A percentile compares a stretch with the other conserved stretches of the same genome.
Conservation (phyloP, 148 eudicot genomes). For the Dianthus caryophyllus region DNA sequence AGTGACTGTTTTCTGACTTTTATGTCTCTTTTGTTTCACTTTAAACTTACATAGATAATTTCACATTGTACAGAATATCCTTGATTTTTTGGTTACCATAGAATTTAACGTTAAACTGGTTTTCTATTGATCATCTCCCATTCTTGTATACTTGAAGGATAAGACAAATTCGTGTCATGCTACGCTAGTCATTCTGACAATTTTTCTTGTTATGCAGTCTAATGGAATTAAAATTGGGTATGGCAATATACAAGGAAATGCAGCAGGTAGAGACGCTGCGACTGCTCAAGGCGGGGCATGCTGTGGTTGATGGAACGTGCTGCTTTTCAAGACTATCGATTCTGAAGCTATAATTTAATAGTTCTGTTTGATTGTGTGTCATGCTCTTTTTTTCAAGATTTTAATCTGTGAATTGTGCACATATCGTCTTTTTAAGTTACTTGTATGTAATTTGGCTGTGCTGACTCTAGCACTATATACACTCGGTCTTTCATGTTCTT, state of each 20-base stretch:
- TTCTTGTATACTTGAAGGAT: too few relatives aligned
- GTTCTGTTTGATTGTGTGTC: not conserved
- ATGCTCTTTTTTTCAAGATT: not conserved
- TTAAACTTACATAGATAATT: too few relatives aligned
- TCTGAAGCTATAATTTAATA: not conserved
- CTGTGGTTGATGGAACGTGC: not conserved
- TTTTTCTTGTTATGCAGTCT: constrained; percentile 43
- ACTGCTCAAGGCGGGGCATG: constrained; percentile 58
- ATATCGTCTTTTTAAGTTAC: constrained; percentile 8
- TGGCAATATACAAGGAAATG: constrained; percentile 76
- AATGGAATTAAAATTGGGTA: constrained; percentile 91
- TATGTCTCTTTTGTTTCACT: too few relatives aligned
- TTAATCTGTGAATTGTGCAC: constrained; percentile 14
- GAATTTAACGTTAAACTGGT: too few relatives aligned
- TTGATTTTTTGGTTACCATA: too few relatives aligned
- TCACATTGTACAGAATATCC: too few relatives aligned
- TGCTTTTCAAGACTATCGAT: not conserved
- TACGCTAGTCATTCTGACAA: not conserved
- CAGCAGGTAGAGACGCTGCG: constrained; percentile 71
- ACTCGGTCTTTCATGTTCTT: not conserved
- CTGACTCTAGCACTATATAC: not conserved
- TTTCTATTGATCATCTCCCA: not conserved
- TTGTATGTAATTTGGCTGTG: constrained; percentile 6
- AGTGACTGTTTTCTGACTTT: too few relatives aligned
- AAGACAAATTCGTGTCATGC: too few relatives aligned